phyloP scores from a whole-genome alignment of 2,329 filamentous ascomycete genomes.

The Colletotrichum aenigma region DNA sequence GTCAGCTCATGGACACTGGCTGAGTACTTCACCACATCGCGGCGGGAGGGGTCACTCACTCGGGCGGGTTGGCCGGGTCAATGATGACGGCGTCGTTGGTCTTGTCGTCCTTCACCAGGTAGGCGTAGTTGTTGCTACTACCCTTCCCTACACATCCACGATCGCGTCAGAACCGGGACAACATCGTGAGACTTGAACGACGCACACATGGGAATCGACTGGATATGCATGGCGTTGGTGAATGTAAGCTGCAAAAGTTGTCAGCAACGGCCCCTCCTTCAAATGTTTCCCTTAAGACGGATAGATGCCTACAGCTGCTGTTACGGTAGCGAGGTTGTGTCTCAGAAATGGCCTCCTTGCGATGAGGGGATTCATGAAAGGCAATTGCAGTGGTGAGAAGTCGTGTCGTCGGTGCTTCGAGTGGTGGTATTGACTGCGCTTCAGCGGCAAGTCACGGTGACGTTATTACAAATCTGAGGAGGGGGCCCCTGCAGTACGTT shows the following conservation, averaged over 20 bases:
- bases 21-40: too few species aligned
- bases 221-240: conserved; percentile 76
- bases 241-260: conserved; percentile 33
- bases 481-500: not conserved
- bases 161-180: not conserved
- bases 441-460: conserved; percentile 12
- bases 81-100: conserved; percentile 80
- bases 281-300: not conserved
- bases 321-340: conserved; percentile 32
- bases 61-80: conserved; percentile 78
- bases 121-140: conserved; percentile 82
- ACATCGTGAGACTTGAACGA: conserved; percentile 20
- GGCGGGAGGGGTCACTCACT: conserved; percentile 54
- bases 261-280: not conserved
- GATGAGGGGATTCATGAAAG: conserved; percentile 47
- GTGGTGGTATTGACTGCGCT: not conserved
- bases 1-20: not conserved
- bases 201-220: conserved; percentile 89
- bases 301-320: conserved; percentile 31
- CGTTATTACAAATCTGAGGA: conserved; percentile 17
- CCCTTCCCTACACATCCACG: conserved; percentile 66
- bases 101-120: conserved; percentile 79
- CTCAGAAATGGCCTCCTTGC: conserved; percentile 37
- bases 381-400: not conserved
- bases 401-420: not conserved